Percentiles rank a stretch among this genome's conserved stretches.
phyloP scores from a whole-genome alignment of 2,329 filamentous ascomycete genomes.

The Conoideocrella luteorostrata region DNA sequence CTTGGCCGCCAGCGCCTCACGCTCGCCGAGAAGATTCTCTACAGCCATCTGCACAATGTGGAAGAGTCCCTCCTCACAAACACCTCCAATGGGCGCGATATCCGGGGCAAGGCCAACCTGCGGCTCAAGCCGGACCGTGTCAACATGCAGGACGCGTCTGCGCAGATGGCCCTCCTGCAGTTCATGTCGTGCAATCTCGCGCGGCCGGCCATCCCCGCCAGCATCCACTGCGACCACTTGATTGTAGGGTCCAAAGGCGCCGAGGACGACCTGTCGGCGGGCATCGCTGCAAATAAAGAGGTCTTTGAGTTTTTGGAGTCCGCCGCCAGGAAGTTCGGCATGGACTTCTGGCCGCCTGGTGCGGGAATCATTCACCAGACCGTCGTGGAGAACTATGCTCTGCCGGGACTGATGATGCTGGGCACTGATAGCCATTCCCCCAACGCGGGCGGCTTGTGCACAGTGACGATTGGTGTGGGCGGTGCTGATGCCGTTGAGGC shows the following conservation, averaged over 20 bases:
- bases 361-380: slow-evolving; percentile 97
- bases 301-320: slow-evolving; percentile 97
- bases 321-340: slow-evolving; percentile 82
- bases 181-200: slow-evolving; percentile 96
- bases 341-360: slow-evolving; percentile 92
- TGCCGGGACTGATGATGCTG: slow-evolving; percentile 98
- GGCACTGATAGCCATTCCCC: slow-evolving; percentile 97
- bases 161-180: slow-evolving; percentile 95
- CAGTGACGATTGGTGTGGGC: slow-evolving; percentile 93
- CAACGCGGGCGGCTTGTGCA: slow-evolving; percentile 90
- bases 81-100: slow-evolving; percentile 75
- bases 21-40: slow-evolving; percentile 95
- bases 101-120: slow-evolving; percentile 84
- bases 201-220: slow-evolving; percentile 86
- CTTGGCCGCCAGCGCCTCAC: slow-evolving; percentile 66
- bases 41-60: slow-evolving; percentile 84
- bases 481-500: slow-evolving; percentile 97
- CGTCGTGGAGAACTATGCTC: slow-evolving; percentile 93
- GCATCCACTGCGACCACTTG: slow-evolving; percentile 98
- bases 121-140: slow-evolving; percentile 96
- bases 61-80: slow-evolving; percentile 80
- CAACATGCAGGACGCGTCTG: slow-evolving; percentile 98
- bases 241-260: slow-evolving; percentile 93
- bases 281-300: slow-evolving; percentile 88
- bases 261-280: slow-evolving; percentile 73